phyloP scores from a whole-genome alignment of 768 basidiomycete species.

The Phlebiopsis gigantea region DNA sequence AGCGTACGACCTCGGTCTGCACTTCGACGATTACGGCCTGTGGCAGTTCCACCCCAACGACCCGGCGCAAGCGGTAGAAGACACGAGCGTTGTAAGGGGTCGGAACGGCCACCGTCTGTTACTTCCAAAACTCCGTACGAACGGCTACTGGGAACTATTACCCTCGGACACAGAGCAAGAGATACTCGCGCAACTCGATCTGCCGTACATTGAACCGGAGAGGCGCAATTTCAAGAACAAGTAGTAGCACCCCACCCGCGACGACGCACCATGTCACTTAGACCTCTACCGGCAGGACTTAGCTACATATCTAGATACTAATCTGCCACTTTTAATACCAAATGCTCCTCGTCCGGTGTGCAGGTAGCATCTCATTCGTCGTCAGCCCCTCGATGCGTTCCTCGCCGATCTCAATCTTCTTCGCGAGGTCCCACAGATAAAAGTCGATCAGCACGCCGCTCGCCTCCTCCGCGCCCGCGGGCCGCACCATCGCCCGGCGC shows the following conservation, averaged over 20 bases:
- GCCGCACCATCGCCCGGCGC: conserved; percentile 24
- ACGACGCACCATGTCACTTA: no score
- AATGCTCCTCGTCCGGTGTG: conserved; percentile 76
- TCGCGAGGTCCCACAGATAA: conserved; percentile 86
- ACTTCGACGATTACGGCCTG: conserved; percentile 57
- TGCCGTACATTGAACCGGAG: conserved; percentile 36
- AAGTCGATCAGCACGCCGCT: conserved; percentile 87
- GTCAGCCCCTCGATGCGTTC: conserved; percentile 56
- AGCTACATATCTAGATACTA: neutral
- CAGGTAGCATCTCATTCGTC: conserved; percentile 51
- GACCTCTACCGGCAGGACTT: no score
- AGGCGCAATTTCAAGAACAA: conserved; percentile 31
- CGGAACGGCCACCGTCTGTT: neutral
- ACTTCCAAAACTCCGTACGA: neutral
- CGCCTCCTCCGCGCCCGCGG: conserved; percentile 34
- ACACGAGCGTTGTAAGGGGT: neutral
- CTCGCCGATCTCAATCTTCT: conserved; percentile 60
- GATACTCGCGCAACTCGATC: conserved; percentile 38
- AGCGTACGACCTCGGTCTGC: conserved; percentile 41
- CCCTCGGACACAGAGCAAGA: conserved; percentile 39
- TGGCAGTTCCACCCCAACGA: conserved; percentile 46
- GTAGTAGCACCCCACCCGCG: neutral
- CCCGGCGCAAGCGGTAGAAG: neutral
- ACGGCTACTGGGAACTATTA: conserved; percentile 45
- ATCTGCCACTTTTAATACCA: conserved; percentile 58